A percentile compares a stretch with the other conserved stretches of the same genome.
Conservation (phyloP, 2,329 filamentous ascomycete species). For the Metarhizium anisopliae region DNA sequence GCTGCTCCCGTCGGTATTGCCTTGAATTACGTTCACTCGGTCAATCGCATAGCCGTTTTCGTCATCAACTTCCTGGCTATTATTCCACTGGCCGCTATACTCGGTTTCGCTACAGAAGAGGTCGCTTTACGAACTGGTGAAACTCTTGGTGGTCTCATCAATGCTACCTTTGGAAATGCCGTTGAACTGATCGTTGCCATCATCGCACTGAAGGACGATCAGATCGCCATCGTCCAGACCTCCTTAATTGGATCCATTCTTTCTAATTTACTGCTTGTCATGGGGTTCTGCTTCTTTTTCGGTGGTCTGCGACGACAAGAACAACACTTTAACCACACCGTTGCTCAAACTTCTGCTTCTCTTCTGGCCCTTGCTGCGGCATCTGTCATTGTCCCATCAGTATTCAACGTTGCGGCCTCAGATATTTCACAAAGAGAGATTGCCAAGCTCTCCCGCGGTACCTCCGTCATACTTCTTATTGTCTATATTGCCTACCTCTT, state of each 20-base stretch:
- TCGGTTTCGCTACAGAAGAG: constrained; percentile 86
- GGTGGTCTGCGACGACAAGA: constrained; percentile 70
- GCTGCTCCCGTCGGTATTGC: constrained; percentile 74
- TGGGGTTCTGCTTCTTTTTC: constrained; percentile 90
- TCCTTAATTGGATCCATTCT: constrained; percentile 87
- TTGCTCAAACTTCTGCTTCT: constrained; percentile 81
- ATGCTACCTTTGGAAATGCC: constrained; percentile 88
- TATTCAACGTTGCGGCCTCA: constrained; percentile 54
- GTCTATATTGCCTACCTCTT: constrained; percentile 78
- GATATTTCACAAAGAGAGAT: constrained; percentile 38
- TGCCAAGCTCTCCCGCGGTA: constrained; percentile 60
- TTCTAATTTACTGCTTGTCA: constrained; percentile 78
- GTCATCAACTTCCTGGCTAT: constrained; percentile 92
- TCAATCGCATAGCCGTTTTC: constrained; percentile 60
- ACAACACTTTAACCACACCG: constrained; percentile 86
- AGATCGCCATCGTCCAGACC: constrained; percentile 83
- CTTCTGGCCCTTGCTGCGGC: constrained; percentile 71
- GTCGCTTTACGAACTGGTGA: constrained; percentile 75
- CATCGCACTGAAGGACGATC: constrained; percentile 64
- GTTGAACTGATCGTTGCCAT: constrained; percentile 85
- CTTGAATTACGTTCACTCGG: constrained; percentile 49
- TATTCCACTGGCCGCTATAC: constrained; percentile 76
- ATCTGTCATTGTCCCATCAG: constrained; percentile 80
- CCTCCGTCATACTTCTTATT: constrained; percentile 69
- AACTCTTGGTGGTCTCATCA: constrained; percentile 78